Evolutionary conservation across 177 flowering plant genomes (phyloP), one percentile per base, ranked within the genome.

Genomic region (Telopea speciosissima): DNA sequence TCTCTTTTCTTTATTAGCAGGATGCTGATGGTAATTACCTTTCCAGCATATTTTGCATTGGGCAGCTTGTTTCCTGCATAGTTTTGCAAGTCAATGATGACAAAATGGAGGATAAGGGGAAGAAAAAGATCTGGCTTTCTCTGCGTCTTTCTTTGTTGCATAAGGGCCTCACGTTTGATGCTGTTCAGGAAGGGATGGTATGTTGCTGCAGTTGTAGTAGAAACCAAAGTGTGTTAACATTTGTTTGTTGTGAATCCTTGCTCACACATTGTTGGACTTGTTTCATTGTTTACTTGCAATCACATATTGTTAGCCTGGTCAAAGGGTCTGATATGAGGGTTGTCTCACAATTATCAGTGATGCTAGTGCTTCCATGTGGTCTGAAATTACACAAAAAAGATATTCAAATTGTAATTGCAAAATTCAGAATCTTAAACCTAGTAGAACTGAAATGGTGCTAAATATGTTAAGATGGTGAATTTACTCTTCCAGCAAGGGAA

Each of bases 111-210:
- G 76, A 84, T 69, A 82, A 72, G 70, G 89, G 86, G 68, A 90
- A 81, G 68, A 70, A 83, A 62, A 96, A 83, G 80, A 87, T 96
- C 26, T 89, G 96, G 97, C 96, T 96, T 73, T 91, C 99, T 42
- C 76, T 93, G 76, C 90, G 91, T 24, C 92, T 96, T 63, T 83
- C 91, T 63, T 77, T 88, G 72, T 73, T 96, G 82, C 83, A 93
- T 70, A 91, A 89, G 74, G 85, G 88, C 44, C 82, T 87, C 68
- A 83, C 87, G 1, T 79, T 93, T 73, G 99, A 96, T 74, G 73
- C 77, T 66, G 42, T 93, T 78, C 93, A 93, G 73, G 92, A 90
- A 78, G 99, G 99, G 68, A 93, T 93, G 99, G 99, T 92, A 87
- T 74, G 91, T 26, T 28, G 22, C n/a, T 58, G 61, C 61, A 19